Percentiles rank a stretch among this genome's conserved stretches.
Conservation (phyloP, 805 yeast genomes). For the Spencermartinsiella europaea region DNA sequence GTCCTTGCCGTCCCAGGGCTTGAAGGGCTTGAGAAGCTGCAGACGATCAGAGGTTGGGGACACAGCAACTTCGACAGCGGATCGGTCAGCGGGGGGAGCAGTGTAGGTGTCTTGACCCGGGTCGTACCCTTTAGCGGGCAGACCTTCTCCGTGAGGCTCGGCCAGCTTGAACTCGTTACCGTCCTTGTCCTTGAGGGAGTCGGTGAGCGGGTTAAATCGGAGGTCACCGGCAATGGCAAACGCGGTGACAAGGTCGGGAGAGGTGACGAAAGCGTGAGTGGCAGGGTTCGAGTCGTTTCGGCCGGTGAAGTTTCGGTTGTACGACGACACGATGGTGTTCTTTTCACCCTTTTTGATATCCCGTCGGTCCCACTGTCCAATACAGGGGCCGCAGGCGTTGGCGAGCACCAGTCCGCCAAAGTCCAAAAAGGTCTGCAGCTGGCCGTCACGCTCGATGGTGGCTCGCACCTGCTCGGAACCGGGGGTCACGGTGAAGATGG, state of each 20-base stretch:
- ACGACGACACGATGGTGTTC: conserved; percentile 93
- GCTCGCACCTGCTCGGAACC: conserved; percentile 99
- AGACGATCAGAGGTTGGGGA: conserved; percentile 93
- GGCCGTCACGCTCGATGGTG: conserved; percentile 94
- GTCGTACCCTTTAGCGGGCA: conserved; percentile 85
- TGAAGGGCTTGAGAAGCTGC: conserved; percentile 89
- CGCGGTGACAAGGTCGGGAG: conserved; percentile 94
- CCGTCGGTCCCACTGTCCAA: conserved; percentile 98
- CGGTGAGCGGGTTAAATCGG: conserved; percentile 92
- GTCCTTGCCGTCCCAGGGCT: conserved; percentile 95
- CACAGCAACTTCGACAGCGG: conserved; percentile 65
- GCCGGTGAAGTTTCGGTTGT: conserved; percentile 96
- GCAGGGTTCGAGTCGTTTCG: conserved; percentile 98
- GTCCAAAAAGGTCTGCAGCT: conserved; percentile 77
- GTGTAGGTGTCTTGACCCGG: conserved; percentile 92
- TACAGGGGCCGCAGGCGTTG: conserved; percentile 99
- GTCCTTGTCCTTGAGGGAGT: conserved; percentile 75
- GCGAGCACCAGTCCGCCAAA: conserved; percentile 93
- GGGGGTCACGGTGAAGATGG: conserved; percentile 90
- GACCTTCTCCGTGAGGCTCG: conserved; percentile 86
- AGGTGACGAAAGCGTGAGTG: conserved; percentile 94
- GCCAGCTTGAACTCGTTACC: conserved; percentile 85
- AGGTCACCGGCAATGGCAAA: conserved; percentile 93
- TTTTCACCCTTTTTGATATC: conserved; percentile 89
- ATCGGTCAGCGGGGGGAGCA: conserved; percentile 90